phyloP scores from a whole-genome alignment of 2,329 filamentous ascomycete species.

The Hypoxylon sp. region DNA sequence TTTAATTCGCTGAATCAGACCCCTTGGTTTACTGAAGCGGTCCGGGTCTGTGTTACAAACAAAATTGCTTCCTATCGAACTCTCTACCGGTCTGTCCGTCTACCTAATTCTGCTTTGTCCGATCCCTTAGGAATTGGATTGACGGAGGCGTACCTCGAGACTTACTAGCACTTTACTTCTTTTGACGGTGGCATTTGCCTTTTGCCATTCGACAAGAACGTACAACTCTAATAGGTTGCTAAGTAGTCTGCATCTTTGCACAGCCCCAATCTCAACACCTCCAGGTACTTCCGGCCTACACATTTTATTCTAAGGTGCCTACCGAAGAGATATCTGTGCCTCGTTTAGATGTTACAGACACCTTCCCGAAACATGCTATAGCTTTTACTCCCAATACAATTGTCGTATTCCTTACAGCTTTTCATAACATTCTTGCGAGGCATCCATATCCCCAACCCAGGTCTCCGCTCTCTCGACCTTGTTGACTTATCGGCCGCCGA shows the following conservation, averaged over 20 bases:
- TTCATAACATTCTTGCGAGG: constrained; percentile 33
- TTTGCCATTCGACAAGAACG: constrained; percentile 18
- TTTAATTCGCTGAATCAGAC: constrained; percentile 5
- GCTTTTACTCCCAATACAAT: constrained; percentile 39
- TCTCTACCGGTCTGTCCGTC: constrained; percentile 11
- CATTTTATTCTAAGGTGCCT: constrained; percentile 25
- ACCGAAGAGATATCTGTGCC: constrained; percentile 26
- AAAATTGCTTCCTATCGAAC: constrained; percentile 10
- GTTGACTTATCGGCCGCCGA: constrained; percentile 13
- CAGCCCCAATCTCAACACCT: constrained; percentile 25
- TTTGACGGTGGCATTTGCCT: constrained; percentile 14
- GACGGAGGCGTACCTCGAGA: constrained; percentile 16
- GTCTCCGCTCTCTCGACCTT: constrained; percentile 22
- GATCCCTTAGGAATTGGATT: constrained; percentile 11
- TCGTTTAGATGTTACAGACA: constrained; percentile 36
- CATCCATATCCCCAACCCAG: constrained; percentile 31
- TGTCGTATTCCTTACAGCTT: constrained; percentile 43
- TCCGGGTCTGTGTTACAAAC: constrained; percentile 28
- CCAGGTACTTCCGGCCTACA: constrained; percentile 35
- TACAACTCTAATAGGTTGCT: constrained; percentile 30
- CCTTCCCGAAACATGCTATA: constrained; percentile 45
- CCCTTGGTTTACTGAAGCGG: constrained; percentile 6
- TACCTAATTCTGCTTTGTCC: constrained; percentile 22
- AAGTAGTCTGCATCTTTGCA: constrained; percentile 12
- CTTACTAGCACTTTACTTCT: constrained; percentile 8